A percentile compares a stretch with the other conserved stretches of the same genome.
These are phyloP conservation scores for Aquilaria malaccensis DNA, from an alignment of 345 rosid genomes.

Conservation along the genomic window DNA sequence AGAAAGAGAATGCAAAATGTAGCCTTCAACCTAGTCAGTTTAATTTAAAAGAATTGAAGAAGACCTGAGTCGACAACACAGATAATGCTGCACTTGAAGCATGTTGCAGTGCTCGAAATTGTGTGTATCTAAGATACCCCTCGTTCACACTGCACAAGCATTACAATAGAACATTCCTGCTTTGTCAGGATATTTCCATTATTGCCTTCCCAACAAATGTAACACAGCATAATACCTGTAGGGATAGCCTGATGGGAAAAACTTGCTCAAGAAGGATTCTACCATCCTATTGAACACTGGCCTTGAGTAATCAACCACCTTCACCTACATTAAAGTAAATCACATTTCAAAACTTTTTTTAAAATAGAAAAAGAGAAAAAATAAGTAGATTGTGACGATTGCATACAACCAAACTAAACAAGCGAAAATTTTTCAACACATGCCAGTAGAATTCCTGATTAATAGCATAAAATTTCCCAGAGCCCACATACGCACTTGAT, in stretches of 20 bases:
- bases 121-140: constrained; percentile 88
- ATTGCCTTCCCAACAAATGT: background rate
- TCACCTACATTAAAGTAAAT: constrained; percentile 31
- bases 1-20: too few species aligned
- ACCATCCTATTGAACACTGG: constrained; percentile 45
- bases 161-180: background rate
- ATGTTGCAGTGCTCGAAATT: constrained; percentile 89
- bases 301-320: constrained; percentile 65
- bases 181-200: background rate
- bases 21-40: too few species aligned
- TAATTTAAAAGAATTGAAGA: constrained; percentile 1
- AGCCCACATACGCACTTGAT: background rate
- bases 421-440: background rate
- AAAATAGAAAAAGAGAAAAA: background rate
- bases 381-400: background rate
- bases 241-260: constrained; percentile 93
- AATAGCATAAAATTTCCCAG: background rate
- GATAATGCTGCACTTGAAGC: constrained; percentile 76
- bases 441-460: background rate
- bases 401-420: background rate
- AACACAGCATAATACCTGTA: constrained; percentile 44
- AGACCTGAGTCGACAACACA: constrained; percentile 93
- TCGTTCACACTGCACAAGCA: constrained; percentile 65
- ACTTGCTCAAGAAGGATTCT: constrained; percentile 73
- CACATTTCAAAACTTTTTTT: too few species aligned